Percentiles rank a stretch among this genome's conserved stretches.
Conservation (phyloP, 2,329 filamentous ascomycete genomes). For the Clonostachys rosea region DNA sequence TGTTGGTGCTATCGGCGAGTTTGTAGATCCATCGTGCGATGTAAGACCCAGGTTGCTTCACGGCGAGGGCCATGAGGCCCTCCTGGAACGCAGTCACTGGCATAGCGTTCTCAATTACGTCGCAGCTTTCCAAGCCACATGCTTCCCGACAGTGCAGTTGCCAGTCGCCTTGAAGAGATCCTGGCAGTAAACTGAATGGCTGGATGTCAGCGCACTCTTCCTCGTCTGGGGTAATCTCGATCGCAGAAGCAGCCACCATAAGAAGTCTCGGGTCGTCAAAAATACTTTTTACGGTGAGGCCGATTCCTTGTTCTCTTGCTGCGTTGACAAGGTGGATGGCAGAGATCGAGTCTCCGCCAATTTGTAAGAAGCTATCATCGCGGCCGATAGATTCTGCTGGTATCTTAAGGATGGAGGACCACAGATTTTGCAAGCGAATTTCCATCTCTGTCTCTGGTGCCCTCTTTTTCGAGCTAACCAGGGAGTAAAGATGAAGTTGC, state of each 20-base stretch:
- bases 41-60: slow-evolving; percentile 21
- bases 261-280: slow-evolving; percentile 34
- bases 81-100: slow-evolving; percentile 28
- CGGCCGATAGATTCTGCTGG: slow-evolving; percentile 1
- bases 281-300: slow-evolving; percentile 30
- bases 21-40: slow-evolving; percentile 16
- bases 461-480: neutral
- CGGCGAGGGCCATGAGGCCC: slow-evolving; percentile 23
- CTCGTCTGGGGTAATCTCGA: neutral
- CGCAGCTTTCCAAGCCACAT: too few species aligned
- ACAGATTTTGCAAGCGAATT: neutral
- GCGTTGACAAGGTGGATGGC: slow-evolving; percentile 6
- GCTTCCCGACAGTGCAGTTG: too few species aligned
- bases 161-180: too few species aligned
- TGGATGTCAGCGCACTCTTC: neutral
- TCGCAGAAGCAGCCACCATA: neutral
- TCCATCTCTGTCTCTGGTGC: slow-evolving; percentile 5
- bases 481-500: neutral
- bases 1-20: slow-evolving; percentile 7
- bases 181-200: slow-evolving; percentile 1
- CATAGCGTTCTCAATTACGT: slow-evolving; percentile 18
- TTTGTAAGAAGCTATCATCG: slow-evolving; percentile 5
- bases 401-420: slow-evolving; percentile 1
- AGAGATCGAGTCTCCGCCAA: slow-evolving; percentile 8
- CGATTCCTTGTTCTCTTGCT: slow-evolving; percentile 1